phyloP scores from a whole-genome alignment of 306 rosid species.

The Dalbergia oliveri region DNA sequence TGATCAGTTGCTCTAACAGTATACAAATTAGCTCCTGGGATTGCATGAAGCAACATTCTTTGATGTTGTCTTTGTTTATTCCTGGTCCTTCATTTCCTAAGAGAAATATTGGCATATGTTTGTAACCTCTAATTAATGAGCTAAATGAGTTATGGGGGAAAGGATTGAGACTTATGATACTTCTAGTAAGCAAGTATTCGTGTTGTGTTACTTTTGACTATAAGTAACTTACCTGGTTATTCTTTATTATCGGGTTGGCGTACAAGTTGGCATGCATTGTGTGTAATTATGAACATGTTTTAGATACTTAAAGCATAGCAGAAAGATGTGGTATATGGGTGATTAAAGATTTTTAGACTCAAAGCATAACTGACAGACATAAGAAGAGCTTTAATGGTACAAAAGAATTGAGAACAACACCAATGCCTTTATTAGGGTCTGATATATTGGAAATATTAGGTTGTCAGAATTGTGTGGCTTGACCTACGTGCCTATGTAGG shows the following conservation, averaged over 20 bases:
- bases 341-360: not conserved
- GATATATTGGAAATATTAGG: not conserved
- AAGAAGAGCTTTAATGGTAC: too few relatives aligned
- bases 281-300: not conserved
- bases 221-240: not conserved
- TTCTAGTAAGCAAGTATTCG: not conserved
- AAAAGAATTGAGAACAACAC: not conserved
- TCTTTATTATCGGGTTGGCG: not conserved
- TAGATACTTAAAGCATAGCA: not conserved
- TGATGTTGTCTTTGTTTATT: too few relatives aligned
- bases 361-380: not conserved
- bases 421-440: not conserved
- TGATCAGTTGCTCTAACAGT: not conserved
- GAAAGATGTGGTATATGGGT: not conserved
- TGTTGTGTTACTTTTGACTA: not conserved
- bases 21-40: not conserved
- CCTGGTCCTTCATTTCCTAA: not conserved
- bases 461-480: too few relatives aligned
- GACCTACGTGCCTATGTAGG: too few relatives aligned
- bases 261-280: not conserved
- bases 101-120: not conserved
- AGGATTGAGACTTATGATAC: constrained; percentile 8
- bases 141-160: too few relatives aligned
- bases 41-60: not conserved
- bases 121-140: not conserved